Percentiles rank a stretch among this genome's conserved stretches.
phyloP scores from a whole-genome alignment of 169 alveolate genomes.

The Fabrea salina region DNA sequence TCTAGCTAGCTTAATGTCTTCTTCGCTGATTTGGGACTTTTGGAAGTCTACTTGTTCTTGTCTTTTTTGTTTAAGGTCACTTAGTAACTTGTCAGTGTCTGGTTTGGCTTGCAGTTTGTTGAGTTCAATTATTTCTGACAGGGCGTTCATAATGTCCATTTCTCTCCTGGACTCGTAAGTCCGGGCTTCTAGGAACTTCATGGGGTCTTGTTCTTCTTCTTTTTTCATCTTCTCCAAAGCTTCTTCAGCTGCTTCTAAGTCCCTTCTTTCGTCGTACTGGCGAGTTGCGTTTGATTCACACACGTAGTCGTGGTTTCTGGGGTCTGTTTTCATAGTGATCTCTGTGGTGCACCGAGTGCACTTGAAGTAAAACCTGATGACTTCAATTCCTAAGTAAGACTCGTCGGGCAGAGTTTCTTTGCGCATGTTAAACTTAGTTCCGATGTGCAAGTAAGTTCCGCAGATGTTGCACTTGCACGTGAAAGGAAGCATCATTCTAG shows the following conservation, averaged over 20 bases:
- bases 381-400: slow-evolving; percentile 94
- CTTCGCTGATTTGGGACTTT: background rate
- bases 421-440: slow-evolving; percentile 97
- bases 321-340: slow-evolving; percentile 94
- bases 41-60: background rate
- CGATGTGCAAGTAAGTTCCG: slow-evolving; percentile 94
- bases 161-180: slow-evolving; percentile 83
- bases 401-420: slow-evolving; percentile 92
- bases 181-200: slow-evolving; percentile 80
- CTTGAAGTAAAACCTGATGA: slow-evolving; percentile 96
- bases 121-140: slow-evolving; percentile 75
- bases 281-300: slow-evolving; percentile 82
- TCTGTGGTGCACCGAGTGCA: slow-evolving; percentile 96
- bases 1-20: background rate
- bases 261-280: slow-evolving; percentile 84
- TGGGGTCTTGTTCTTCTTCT: slow-evolving; percentile 80
- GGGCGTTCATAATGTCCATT: slow-evolving; percentile 82
- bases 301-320: slow-evolving; percentile 84
- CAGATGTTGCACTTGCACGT: slow-evolving; percentile 95
- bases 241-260: slow-evolving; percentile 75
- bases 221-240: slow-evolving; percentile 66
- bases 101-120: slow-evolving; percentile 72
- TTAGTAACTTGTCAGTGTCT: slow-evolving; percentile 53
- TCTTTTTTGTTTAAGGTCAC: background rate
- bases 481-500: slow-evolving; percentile 99